Base-by-base conservation (phyloP, 768 basidiomycete genomes). In the Fistulinella prunicolor region DNA sequence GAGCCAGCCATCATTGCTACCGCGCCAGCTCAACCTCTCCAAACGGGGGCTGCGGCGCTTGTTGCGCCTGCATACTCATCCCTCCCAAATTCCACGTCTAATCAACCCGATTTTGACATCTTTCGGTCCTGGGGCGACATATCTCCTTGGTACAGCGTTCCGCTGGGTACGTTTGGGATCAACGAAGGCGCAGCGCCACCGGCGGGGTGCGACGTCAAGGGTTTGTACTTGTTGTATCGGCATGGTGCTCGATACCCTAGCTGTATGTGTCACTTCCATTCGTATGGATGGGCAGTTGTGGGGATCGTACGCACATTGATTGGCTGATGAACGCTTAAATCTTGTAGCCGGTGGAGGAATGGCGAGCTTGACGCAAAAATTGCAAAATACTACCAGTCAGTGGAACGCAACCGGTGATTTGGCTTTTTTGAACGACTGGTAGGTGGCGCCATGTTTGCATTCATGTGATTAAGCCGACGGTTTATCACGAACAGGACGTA, bases 61-160 rank as follows among this genome's bases (percentile, higher is more conserved):
- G 73, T 89, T 26, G 66, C 65, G n/a, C 83, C 86, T 1, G 54
- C 70, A 4, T 50, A 62, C 3, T 7, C 44, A 6, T 28, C 52
- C 1, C 47, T 76, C 51, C 56, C 56, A 19, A 59, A 64, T 39
- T 35, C 44, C 32, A 3, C 38, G 4, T 46, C 47, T 28, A 36
- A 39, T 1, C 38, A 28, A 28, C 26, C 26, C 26, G 26, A 10
- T 10, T 91, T 89, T 54, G 79, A 85, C 59, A 58, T 92, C 37
- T 81, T 91, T 67, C 79, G 74, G 62, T 77, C 80, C 37, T 93
- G 90, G 90, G 90, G 90, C 1, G 92, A 92, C 59, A 64, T 90
- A 32, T 85, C 85, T 2, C 90, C 90, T 10, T 93, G 91, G 90
- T 92, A 85, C 63, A 88, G 85, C 54, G 82, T 89, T n/a, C 72